Conservation (phyloP, 78 protist genomes). For the Trichosphaerium sp. region DNA sequence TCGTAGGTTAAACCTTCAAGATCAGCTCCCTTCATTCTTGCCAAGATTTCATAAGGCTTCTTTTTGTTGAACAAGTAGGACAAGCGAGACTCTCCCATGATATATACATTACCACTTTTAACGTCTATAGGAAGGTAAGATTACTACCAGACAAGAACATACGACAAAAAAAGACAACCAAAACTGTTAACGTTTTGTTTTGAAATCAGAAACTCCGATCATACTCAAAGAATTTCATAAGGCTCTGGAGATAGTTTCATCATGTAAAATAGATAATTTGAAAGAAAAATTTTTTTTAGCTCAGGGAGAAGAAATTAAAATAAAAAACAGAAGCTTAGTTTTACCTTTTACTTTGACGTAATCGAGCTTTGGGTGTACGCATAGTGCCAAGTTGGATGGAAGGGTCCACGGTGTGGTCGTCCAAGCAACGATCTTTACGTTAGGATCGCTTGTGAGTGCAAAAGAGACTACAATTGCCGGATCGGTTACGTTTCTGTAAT, state of each 20-base stretch:
- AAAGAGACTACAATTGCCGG: slow-evolving; percentile 64
- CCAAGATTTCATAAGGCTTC: slow-evolving; percentile 4
- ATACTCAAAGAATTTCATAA: no score
- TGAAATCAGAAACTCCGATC: no score
- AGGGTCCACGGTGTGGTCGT: slow-evolving; percentile 99
- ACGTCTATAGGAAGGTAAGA: no score
- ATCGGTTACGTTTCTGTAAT: slow-evolving; percentile 88
- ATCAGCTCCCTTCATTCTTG: slow-evolving; percentile 35
- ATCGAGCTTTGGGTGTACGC: slow-evolving; percentile 80
- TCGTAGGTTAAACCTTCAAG: slow-evolving; percentile 72
- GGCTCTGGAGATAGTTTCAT: no score
- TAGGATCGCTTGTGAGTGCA: slow-evolving; percentile 19
- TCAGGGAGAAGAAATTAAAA: not conserved
- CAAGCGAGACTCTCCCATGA: slow-evolving; percentile 16
- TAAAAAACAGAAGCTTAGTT: not conserved
- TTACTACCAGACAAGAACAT: no score
- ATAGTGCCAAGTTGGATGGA: slow-evolving; percentile 92
- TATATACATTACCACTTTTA: slow-evolving; percentile 13
- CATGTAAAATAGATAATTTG: no score
- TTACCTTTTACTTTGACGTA: slow-evolving; percentile 74
- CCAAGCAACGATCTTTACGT: slow-evolving; percentile 87
- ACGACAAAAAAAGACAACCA: no score
- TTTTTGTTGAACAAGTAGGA: slow-evolving; percentile 8
- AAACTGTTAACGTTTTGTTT: no score
- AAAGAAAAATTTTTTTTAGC: not conserved